These are phyloP conservation scores for Falciphora oryzae DNA, from an alignment of 2,329 filamentous ascomycete genomes.

Conservation along the genomic window DNA sequence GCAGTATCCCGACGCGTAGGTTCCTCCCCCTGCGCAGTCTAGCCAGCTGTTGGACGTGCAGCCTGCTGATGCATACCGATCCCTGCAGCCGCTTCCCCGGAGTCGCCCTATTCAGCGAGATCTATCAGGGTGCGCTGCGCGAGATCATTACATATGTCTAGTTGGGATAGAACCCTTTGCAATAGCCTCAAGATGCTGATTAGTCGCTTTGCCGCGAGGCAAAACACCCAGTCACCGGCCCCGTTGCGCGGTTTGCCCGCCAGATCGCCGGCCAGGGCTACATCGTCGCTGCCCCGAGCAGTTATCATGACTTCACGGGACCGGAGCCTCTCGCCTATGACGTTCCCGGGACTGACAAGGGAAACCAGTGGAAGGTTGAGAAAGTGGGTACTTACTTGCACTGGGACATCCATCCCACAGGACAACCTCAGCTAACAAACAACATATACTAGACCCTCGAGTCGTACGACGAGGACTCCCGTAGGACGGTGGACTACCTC, in stretches of 20 bases:
- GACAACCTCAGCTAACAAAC: not conserved
- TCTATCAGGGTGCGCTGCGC: conserved; percentile 73
- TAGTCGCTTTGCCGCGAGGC: not conserved
- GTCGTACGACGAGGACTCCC: conserved; percentile 79
- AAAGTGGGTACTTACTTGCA: conserved; percentile 46
- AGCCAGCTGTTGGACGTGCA: not conserved
- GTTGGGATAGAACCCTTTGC: too few species aligned
- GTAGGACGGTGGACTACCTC: conserved; percentile 62
- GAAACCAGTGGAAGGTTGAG: conserved; percentile 79
- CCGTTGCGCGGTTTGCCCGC: conserved; percentile 80
- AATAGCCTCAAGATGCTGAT: too few species aligned
- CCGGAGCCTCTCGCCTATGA: conserved; percentile 82
- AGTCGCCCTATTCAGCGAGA: conserved; percentile 86
- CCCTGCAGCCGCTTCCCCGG: conserved; percentile 66
- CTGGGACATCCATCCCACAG: not conserved
- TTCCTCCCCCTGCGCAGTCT: conserved; percentile 7
- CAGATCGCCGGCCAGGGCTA: conserved; percentile 92
- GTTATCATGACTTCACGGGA: conserved; percentile 88
- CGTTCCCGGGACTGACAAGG: conserved; percentile 77
- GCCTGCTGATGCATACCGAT: conserved; percentile 7
- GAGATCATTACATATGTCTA: conserved; percentile 6
- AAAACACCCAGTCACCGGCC: conserved; percentile 65
- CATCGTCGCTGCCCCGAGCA: conserved; percentile 85
- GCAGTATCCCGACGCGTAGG: conserved; percentile 78
- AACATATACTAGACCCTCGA: conserved; percentile 55